Evolutionary conservation across 148 eudicot species (phyloP), one percentile per base, ranked within the genome.

Genomic region (Camellia sinensis): DNA sequence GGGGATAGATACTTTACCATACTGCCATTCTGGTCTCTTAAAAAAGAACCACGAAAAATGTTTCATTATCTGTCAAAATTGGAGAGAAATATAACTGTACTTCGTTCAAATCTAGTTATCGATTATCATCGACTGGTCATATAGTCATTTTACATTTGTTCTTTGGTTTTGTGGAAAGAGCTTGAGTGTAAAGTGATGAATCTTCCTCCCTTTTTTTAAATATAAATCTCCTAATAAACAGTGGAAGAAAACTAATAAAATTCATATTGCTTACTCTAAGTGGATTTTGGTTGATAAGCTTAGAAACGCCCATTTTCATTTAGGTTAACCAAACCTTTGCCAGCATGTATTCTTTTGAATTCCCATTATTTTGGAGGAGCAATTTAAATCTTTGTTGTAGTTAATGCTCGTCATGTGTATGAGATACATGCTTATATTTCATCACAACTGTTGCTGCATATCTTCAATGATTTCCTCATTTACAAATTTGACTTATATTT

Each of bases 11-110:
- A n/a, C 22, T 19, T 9, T 0, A 10, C 41, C 48, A 40, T 37
- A 37, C 19, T 40, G 6, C 7, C 48, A 43, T 17, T 68, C 48
- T 44, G 72, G 52, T 68, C 72, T 68, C 21, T 68, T 68, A 44
- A 68, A 43, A 29, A 13, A 43, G 52, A 44, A 61, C 46, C 19
- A 37, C 44, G 21, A 14, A 68, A 7, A 68, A 68, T 41, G 72
- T 9, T 68, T 68, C 52, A 67, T 67, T 40, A 14, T 13, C 48
- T 67, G 17, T 67, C 46, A 68, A 68, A 43, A 68, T 68, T 68
- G 18, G 46, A 41, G 45, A 41, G 15, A 67, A 13, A 67, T 67
- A 41, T 41, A 41, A 67, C 18, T 67, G 19, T 61, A 17, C 4
- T 12, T 40, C 2, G 5, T 67, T 37, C 48, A 40, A 46, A 70